Evolutionary conservation across 352 stramenopile species (phyloP), one percentile per base, ranked within the genome.

Genomic region (Phytophthora litchii): DNA sequence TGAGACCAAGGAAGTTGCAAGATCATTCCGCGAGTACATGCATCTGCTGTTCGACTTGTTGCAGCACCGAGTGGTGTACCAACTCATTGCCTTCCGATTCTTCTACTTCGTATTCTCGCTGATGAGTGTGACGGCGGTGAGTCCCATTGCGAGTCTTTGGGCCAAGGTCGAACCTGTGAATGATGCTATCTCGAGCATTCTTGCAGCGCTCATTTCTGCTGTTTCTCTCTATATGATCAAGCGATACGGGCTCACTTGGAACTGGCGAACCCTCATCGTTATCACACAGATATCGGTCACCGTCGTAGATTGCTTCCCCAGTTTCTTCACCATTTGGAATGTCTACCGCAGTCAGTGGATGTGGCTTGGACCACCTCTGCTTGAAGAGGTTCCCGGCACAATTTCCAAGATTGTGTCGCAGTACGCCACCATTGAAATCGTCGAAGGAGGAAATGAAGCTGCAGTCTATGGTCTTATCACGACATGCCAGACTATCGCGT

Each of bases 321-420:
- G 59, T 3, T 80, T 78, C 36, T 55, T 80, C 36, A 87, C 73
- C n/a, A 74, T 83, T 51, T 87, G 65, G 60, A 64, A 79, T 31
- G 60, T 85, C 44, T 64, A 77, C 23, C 66, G 74, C 12, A 74
- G 66, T 32, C 78, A 81, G 48, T 87, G 76, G 74, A 80, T 87
- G 59, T 87, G 69, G 64, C 54, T 87, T 3, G 74, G 74, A 7
- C 63, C 76, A n/a, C 68, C 72, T 29, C 52, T 87, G 17, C 48
- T 79, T 2, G 59, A 71, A 48, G 54, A 81, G 35, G 48, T 85
- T 6, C 78, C 73, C 1, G 37, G 47, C 34, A 70, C 57, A 16
- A 67, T 78, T 31, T 66, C 54, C 21, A 82, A 76, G 35, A 76
- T 82, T 50, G 61, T 83, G 12, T 64, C 65, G 8, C 74, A 73